Percentiles rank a stretch among this genome's conserved stretches.
These are phyloP conservation scores for Penicillium digitatum DNA, from an alignment of 2,329 filamentous ascomycete species.

Conservation along the genomic window DNA sequence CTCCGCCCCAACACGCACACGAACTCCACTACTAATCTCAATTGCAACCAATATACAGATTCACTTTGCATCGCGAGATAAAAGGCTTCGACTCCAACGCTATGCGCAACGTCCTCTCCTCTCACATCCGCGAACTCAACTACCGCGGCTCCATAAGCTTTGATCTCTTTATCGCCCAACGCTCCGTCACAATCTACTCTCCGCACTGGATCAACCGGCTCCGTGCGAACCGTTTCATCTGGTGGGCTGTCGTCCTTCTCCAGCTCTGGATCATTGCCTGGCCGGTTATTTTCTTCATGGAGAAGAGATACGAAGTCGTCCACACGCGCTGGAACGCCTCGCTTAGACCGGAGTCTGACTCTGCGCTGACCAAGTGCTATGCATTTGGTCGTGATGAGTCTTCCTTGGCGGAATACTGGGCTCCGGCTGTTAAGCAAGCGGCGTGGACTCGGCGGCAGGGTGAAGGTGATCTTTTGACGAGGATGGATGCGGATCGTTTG, in stretches of 20 bases:
- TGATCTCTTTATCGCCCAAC: constrained; percentile 21
- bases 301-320: constrained; percentile 36
- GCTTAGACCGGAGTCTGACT: constrained; percentile 7
- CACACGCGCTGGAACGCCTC: constrained; percentile 32
- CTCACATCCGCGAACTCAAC: constrained; percentile 38
- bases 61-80: constrained; percentile 32
- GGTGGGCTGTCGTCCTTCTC: constrained; percentile 34
- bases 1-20: not conserved
- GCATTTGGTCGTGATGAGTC: constrained; percentile 27
- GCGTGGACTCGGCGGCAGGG: constrained; percentile 30
- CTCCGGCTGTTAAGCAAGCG: constrained; percentile 35
- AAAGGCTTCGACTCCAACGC: constrained; percentile 27
- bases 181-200: constrained; percentile 36
- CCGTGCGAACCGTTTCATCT: constrained; percentile 34
- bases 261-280: constrained; percentile 42
- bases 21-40: not conserved
- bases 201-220: constrained; percentile 39
- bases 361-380: constrained; percentile 19
- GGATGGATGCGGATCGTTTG: constrained; percentile 21
- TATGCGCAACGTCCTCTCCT: constrained; percentile 29
- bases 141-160: constrained; percentile 36
- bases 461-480: constrained; percentile 14
- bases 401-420: constrained; percentile 31
- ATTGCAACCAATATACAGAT: constrained; percentile 16
- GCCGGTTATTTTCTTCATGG: constrained; percentile 38